A percentile compares a stretch with the other conserved stretches of the same genome.
Conservation (phyloP, 805 yeast genomes). For the Schizosaccharomyces lindneri region DNA sequence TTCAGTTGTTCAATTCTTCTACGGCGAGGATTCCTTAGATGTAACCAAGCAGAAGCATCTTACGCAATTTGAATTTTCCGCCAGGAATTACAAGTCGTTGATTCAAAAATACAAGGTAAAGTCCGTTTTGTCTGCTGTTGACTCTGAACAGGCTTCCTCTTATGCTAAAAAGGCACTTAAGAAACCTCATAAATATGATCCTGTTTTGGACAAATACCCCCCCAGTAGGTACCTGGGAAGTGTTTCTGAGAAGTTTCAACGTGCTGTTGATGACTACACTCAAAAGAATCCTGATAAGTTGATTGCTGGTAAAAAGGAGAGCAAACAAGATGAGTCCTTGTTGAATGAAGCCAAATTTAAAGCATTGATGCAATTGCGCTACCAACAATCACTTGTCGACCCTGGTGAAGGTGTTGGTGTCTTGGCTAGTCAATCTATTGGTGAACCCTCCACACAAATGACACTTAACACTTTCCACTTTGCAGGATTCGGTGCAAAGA, state of each 20-base stretch:
- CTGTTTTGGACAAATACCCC: conserved; percentile 59
- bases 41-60: conserved; percentile 84
- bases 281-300: conserved; percentile 27
- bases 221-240: conserved; percentile 84
- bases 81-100: conserved; percentile 69
- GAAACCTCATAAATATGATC: conserved; percentile 51
- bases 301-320: conserved; percentile 22
- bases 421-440: conserved; percentile 91
- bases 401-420: conserved; percentile 98
- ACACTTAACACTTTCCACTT: conserved; percentile 90
- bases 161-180: conserved; percentile 60
- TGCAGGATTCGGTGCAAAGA: conserved; percentile 99
- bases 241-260: conserved; percentile 73
- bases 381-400: conserved; percentile 79
- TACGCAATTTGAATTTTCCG: conserved; percentile 80
- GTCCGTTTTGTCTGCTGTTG: conserved; percentile 38
- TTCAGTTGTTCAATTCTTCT: conserved; percentile 63
- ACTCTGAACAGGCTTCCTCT: conserved; percentile 55
- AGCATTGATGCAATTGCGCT: conserved; percentile 92
- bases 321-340: conserved; percentile 6
- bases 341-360: conserved; percentile 24
- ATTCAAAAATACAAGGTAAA: conserved; percentile 60
- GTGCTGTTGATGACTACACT: conserved; percentile 47
- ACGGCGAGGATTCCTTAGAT: conserved; percentile 94
- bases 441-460: conserved; percentile 99